Evolutionary conservation across 495 filamentous ascomycete species (phyloP).

Genomic region (Chaetomium cochliodes): DNA sequence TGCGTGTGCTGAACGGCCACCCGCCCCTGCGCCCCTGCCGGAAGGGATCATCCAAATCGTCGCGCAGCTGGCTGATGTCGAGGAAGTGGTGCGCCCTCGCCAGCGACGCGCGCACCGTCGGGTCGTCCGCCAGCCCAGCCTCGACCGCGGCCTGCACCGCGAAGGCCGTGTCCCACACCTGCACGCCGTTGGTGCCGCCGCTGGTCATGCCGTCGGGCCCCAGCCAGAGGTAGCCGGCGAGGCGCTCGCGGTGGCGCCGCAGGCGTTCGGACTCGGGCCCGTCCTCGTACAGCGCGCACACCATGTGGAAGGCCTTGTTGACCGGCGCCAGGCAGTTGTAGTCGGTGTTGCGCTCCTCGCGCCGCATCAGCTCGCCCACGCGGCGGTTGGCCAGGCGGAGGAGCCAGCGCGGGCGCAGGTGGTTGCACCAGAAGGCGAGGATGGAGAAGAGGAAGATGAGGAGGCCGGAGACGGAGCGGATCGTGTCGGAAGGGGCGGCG

Average conservation of each 20-base stretch:
- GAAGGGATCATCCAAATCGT: too few species aligned
- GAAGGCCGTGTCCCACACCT: neutral
- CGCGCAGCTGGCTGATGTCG: too few species aligned
- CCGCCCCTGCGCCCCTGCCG: neutral
- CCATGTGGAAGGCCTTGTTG: conserved; percentile 7
- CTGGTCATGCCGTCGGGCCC: conserved; percentile 1
- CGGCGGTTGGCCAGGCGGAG: neutral
- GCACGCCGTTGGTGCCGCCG: conserved; percentile 4
- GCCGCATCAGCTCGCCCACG: neutral
- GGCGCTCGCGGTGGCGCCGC: neutral
- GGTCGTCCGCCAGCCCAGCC: too few species aligned
- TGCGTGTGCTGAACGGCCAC: neutral
- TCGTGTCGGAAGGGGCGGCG: too few species aligned
- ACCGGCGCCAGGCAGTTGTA: conserved; percentile 2
- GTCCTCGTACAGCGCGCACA: conserved; percentile 1
- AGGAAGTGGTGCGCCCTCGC: too few species aligned
- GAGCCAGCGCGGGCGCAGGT: neutral
- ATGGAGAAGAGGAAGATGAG: too few species aligned
- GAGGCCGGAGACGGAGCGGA: too few species aligned
- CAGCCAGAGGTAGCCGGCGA: conserved; percentile 2
- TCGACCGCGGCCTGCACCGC: too few species aligned
- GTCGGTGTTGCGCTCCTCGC: conserved; percentile 1
- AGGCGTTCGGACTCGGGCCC: neutral
- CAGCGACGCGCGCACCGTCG: too few species aligned
- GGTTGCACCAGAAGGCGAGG: too few species aligned